Evolutionary conservation across 1,284 basidiomycete genomes (phyloP).

Genomic region (Vanrija humicola): DNA sequence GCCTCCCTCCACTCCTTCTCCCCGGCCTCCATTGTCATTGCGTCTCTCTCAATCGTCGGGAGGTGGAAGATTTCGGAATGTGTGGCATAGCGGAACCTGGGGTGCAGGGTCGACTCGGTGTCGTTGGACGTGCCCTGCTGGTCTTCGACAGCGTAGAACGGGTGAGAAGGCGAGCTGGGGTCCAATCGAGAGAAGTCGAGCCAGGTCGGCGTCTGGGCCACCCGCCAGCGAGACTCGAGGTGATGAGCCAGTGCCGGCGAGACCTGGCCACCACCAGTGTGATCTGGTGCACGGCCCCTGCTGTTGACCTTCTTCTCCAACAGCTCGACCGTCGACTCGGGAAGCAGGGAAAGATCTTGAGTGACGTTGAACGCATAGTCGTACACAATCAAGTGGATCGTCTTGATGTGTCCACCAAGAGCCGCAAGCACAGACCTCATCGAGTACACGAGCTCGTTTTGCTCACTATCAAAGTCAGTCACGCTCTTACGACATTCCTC

Average conservation of each 20-base stretch:
- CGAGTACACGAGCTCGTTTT: conserved; percentile 44
- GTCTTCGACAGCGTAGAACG: too few relatives aligned
- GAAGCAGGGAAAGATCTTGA: conserved; percentile 27
- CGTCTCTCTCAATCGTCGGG: conserved; percentile 24
- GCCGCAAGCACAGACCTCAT: conserved; percentile 43
- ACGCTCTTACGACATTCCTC: not conserved
- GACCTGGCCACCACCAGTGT: not conserved
- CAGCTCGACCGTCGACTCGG: conserved; percentile 10
- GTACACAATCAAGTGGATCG: conserved; percentile 41
- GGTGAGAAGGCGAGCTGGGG: conserved; percentile 25
- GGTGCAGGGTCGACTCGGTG: conserved; percentile 9
- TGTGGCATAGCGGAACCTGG: conserved; percentile 28
- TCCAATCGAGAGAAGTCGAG: conserved; percentile 4
- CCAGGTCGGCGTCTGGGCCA: conserved; percentile 16
- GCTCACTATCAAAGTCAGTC: conserved; percentile 26
- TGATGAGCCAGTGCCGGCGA: not conserved
- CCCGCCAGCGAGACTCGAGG: conserved; percentile 7
- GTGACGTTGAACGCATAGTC: conserved; percentile 32
- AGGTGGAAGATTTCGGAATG: conserved; percentile 46
- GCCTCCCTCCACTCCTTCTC: conserved; percentile 30
- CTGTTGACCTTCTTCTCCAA: not conserved
- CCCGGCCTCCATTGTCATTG: conserved; percentile 16
- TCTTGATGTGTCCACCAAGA: conserved; percentile 30
- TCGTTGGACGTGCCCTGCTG: not conserved
- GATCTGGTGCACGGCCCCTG: not conserved